phyloP scores from a whole-genome alignment of 805 yeast genomes.

The Blastobotrys robertii region DNA sequence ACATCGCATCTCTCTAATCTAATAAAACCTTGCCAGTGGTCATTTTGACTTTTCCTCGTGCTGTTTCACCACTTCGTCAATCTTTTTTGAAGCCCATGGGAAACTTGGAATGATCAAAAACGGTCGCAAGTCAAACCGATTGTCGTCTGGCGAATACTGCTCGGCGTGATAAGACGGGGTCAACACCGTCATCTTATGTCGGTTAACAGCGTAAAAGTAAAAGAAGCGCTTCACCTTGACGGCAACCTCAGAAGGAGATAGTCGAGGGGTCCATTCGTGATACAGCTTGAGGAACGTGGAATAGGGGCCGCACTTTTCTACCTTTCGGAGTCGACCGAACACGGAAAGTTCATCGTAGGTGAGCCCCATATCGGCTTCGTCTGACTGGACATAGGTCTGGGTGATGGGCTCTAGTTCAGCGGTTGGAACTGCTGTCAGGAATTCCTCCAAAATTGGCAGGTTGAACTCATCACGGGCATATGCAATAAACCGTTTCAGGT shows the following conservation, averaged over 20 bases:
- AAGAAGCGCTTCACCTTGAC: slow-evolving; percentile 87
- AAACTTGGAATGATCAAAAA: slow-evolving; percentile 84
- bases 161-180: slow-evolving; percentile 98
- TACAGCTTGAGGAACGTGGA: slow-evolving; percentile 84
- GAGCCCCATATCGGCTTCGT: slow-evolving; percentile 98
- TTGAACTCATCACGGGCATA: slow-evolving; percentile 66
- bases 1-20: too few relatives aligned
- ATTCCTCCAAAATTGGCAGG: slow-evolving; percentile 66
- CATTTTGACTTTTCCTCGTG: slow-evolving; percentile 9
- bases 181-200: slow-evolving; percentile 96
- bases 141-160: slow-evolving; percentile 96
- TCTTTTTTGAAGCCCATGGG: slow-evolving; percentile 81
- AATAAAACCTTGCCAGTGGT: background rate
- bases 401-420: slow-evolving; percentile 98
- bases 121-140: slow-evolving; percentile 93
- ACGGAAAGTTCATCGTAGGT: slow-evolving; percentile 87
- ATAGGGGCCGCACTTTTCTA: slow-evolving; percentile 92
- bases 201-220: slow-evolving; percentile 86
- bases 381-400: slow-evolving; percentile 83
- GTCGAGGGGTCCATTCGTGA: slow-evolving; percentile 84
- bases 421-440: slow-evolving; percentile 88
- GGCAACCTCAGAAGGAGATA: slow-evolving; percentile 78
- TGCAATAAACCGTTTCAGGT: slow-evolving; percentile 72
- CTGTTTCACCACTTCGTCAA: slow-evolving; percentile 56
- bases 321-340: slow-evolving; percentile 84